These are phyloP conservation scores for Chamaecyparis obtusa DNA, from an alignment of 75 land plant genomes.

Conservation along the genomic window DNA sequence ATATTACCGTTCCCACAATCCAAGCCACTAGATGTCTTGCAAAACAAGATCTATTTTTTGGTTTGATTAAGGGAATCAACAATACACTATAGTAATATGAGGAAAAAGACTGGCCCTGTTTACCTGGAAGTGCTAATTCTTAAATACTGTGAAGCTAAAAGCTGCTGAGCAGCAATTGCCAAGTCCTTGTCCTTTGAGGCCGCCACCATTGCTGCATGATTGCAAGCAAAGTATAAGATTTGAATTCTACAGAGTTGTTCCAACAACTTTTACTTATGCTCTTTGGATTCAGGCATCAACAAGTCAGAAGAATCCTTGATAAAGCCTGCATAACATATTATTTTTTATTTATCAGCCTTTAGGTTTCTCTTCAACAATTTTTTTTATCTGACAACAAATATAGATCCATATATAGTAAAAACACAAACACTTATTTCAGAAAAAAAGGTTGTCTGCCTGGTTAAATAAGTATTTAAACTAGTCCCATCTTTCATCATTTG, in stretches of 20 bases:
- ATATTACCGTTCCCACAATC: neutral
- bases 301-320: conserved; percentile 1
- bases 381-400: neutral
- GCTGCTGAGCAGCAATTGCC: conserved; percentile 79
- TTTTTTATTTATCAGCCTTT: conserved; percentile 1
- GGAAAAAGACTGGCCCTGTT: neutral
- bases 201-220: conserved; percentile 80
- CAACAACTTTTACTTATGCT: conserved; percentile 13
- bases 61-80: neutral
- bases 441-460: neutral
- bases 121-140: conserved; percentile 88
- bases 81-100: neutral
- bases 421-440: neutral
- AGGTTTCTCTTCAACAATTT: neutral
- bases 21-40: neutral
- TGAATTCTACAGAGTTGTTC: conserved; percentile 5
- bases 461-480: neutral
- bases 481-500: neutral
- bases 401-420: neutral
- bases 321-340: conserved; percentile 14
- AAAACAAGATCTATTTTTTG: neutral
- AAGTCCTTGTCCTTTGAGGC: conserved; percentile 91
- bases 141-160: conserved; percentile 72
- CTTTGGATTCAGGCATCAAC: conserved; percentile 1
- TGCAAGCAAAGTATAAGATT: conserved; percentile 10